A percentile compares a stretch with the other conserved stretches of the same genome.
phyloP scores from a whole-genome alignment of 2,329 filamentous ascomycete genomes.

The Arthrobotrys pseudoclavata region DNA sequence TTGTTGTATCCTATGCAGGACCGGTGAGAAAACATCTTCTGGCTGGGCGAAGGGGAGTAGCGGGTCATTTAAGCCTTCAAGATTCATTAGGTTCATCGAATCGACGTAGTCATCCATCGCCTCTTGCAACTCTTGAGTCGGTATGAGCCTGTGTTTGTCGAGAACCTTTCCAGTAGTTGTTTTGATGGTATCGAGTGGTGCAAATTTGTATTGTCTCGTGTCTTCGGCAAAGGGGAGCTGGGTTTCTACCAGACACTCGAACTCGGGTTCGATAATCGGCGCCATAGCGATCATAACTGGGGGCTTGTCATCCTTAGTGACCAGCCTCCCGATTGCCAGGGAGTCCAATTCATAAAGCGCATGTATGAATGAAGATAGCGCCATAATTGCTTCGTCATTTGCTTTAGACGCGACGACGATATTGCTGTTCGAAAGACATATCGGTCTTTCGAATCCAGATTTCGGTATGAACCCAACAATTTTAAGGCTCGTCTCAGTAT shows the following conservation, averaged over 20 bases:
- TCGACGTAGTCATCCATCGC: constrained; percentile 95
- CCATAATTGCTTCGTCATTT: constrained; percentile 85
- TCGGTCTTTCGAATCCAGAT: constrained; percentile 80
- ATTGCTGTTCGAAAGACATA: constrained; percentile 85
- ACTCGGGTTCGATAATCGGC: constrained; percentile 81
- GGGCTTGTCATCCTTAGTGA: constrained; percentile 84
- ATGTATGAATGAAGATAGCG: constrained; percentile 89
- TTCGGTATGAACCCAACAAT: constrained; percentile 86
- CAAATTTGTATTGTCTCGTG: constrained; percentile 88
- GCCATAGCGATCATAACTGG: constrained; percentile 83
- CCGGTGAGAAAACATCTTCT: constrained; percentile 85
- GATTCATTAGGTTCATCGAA: constrained; percentile 84
- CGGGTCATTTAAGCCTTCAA: constrained; percentile 77
- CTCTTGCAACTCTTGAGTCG: constrained; percentile 78
- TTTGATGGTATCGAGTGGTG: constrained; percentile 86
- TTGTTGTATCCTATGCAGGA: constrained; percentile 89
- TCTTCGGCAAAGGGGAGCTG: constrained; percentile 91
- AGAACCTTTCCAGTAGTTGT: constrained; percentile 86
- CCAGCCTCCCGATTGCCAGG: constrained; percentile 87
- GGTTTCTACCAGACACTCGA: constrained; percentile 89
- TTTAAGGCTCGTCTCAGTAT: constrained; percentile 80
- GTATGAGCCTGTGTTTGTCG: constrained; percentile 85
- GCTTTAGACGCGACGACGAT: constrained; percentile 81
- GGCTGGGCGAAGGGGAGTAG: constrained; percentile 67
- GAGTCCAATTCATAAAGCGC: constrained; percentile 86